Evolutionary conservation across 345 rosid species (phyloP), one percentile per base, ranked within the genome.

Genomic region (Populus euphratica): DNA sequence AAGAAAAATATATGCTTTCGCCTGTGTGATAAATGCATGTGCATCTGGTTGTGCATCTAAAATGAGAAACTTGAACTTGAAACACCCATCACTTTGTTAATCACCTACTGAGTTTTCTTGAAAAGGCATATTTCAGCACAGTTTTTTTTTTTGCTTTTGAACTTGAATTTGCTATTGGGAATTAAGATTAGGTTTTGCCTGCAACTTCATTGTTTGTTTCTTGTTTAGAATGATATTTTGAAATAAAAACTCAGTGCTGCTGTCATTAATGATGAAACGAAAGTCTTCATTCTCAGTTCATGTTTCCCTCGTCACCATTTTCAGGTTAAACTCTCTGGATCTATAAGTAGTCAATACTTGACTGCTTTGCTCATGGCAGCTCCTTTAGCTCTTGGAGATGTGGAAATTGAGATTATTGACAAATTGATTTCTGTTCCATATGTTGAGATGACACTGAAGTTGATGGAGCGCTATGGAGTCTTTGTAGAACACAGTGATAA

Each of bases 281-380:
- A 13, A 23, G 78, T 62, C 36, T 13, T 78, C 44, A 31, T 79
- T 79, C 77, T 67, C 70, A 39, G 71, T 20, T 75, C 31, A 33
- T 74, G 20, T 71, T 36, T 61, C 56, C 39, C 41, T 31, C 59
- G 35, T 75, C 78, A 77, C 36, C 54, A 43, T 74, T 88, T 86
- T 73, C 91, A 96, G 99, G 98, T 92, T 83, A 90, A 92, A 81
- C 95, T 96, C 49, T 92, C 99, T 43, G 99, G 99, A 71, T 90
- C 93, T 29, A 91, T 93, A 68, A 96, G 99, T 78, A 93, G 97
- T 81, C 98, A 96, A 68, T 93, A 93, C 88, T 88, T 96, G 90
- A 96, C 99, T 73, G 98, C 99, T 77, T 80, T 93, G 83, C 94
- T 96, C 69, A 91, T 96, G 97, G 93, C 97, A 73, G 97, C 98